Evolutionary conservation across 2,329 filamentous ascomycete species (phyloP), one percentile per base, ranked within the genome.

Genomic region (Claviceps spartinae): DNA sequence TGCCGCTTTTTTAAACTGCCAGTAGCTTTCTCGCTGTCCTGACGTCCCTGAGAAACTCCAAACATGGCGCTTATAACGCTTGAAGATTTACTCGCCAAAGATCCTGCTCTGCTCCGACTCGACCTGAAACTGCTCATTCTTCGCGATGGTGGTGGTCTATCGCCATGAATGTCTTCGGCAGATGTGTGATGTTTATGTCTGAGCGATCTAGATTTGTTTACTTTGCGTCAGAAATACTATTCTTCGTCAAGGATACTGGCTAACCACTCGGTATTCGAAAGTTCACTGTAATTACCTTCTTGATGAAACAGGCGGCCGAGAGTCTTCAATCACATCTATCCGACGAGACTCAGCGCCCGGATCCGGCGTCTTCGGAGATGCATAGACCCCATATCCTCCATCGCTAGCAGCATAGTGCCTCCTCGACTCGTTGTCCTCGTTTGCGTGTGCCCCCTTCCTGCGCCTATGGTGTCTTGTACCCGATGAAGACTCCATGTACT

Each of bases 281-380:
- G 9, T 34, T 34, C 30, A 34, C 9, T 34, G 30, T 7, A 26
- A 18, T 30, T 50, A 65, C 66, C 62, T 65, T 53, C 62, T 61
- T 6, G 65, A 65, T 6, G 65, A 56, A 5, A 67, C 56, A 3
- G 66, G 66, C 6, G 66, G 66, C 9, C 66, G 60, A 43, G 66
- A 65, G 44, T 60, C 59, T 44, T 65, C 65, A 50, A 68, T 64
- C 8, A 67, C 58, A 52, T 63, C 63, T 1, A 59, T 48, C 2
- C 60, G 56, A 47, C 60, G 63, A 41, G 63, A 62, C 3, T 61
- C 60, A 16, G 62, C 59, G 53, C 64, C 67, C 16, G 58, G 56
- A 36, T 63, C 60, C 16, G 59, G 58, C 49, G 64, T 63, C 24
- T 62, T 56, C 20, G 60, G 57, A 22, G 61, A 61, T 52, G 60